Conservation (phyloP, 164 flowering plant genomes). For the Protea cynaroides region DNA sequence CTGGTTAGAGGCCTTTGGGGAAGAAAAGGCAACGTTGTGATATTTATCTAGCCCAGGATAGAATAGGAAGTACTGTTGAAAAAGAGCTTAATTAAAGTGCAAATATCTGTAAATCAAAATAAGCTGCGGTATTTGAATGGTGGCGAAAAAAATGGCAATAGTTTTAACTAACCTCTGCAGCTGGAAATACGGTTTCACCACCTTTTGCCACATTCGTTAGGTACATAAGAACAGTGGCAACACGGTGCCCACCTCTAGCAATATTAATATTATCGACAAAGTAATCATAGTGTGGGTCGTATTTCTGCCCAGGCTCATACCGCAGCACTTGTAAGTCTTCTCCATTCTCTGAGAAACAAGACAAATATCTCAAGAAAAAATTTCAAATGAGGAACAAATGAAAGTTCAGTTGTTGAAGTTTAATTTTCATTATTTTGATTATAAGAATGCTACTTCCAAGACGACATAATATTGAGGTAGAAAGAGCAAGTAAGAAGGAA, state of each 20-base stretch:
- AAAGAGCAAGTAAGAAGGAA: neutral
- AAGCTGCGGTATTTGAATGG: neutral
- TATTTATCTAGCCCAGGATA: neutral
- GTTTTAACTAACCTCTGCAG: conserved; percentile 69
- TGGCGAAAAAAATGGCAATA: neutral
- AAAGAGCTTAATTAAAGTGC: neutral
- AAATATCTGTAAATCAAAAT: neutral
- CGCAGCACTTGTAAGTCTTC: conserved; percentile 90
- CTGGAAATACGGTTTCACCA: conserved; percentile 94
- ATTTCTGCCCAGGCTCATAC: conserved; percentile 89
- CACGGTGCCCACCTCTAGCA: conserved; percentile 90
- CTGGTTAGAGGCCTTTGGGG: neutral
- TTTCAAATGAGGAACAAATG: too few species aligned
- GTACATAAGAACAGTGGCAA: conserved; percentile 94
- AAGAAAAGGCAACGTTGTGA: neutral
- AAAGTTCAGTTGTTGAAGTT: too few species aligned
- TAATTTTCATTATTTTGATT: too few species aligned
- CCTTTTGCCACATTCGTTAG: conserved; percentile 81
- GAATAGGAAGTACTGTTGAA: neutral
- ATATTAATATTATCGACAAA: conserved; percentile 77
- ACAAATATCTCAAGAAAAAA: neutral
- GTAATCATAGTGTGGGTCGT: conserved; percentile 91
- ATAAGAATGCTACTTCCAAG: too few species aligned
- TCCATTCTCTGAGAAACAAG: conserved; percentile 65
- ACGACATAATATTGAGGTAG: neutral